Evolutionary conservation across 306 rosid species (phyloP).

Genomic region (Acacia crassicarpa): DNA sequence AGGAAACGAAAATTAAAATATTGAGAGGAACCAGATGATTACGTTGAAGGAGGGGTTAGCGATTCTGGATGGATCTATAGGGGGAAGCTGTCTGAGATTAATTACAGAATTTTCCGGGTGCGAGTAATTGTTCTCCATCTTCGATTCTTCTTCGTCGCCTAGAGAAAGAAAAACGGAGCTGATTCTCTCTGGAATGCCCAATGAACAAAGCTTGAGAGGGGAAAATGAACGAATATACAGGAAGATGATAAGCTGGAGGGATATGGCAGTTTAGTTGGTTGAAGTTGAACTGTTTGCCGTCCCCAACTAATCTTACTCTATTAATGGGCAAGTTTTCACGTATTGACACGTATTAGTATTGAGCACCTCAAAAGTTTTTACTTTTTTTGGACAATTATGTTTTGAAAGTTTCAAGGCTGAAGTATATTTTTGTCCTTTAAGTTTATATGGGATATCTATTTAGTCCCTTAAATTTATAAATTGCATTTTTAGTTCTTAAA

Average conservation of each 20-base stretch:
- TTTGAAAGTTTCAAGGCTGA: too few species aligned
- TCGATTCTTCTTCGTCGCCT: not conserved
- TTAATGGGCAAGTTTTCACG: too few species aligned
- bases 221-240: not conserved
- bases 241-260: not conserved
- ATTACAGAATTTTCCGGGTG: not conserved
- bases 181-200: not conserved
- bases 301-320: too few species aligned
- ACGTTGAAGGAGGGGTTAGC: conserved; percentile 28
- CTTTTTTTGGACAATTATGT: too few species aligned
- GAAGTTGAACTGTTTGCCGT: too few species aligned
- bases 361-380: too few species aligned
- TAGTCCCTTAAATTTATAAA: too few species aligned
- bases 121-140: conserved; percentile 26
- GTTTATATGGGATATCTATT: too few species aligned
- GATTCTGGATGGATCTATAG: conserved; percentile 31
- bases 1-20: not conserved
- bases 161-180: not conserved
- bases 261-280: not conserved
- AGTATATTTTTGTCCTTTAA: too few species aligned
- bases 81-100: conserved; percentile 37
- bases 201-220: not conserved
- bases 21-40: not conserved
- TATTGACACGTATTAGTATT: too few species aligned
- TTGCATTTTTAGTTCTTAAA: too few species aligned